phyloP scores from a whole-genome alignment of 805 yeast species.

The Saccharomyces mikatae region DNA sequence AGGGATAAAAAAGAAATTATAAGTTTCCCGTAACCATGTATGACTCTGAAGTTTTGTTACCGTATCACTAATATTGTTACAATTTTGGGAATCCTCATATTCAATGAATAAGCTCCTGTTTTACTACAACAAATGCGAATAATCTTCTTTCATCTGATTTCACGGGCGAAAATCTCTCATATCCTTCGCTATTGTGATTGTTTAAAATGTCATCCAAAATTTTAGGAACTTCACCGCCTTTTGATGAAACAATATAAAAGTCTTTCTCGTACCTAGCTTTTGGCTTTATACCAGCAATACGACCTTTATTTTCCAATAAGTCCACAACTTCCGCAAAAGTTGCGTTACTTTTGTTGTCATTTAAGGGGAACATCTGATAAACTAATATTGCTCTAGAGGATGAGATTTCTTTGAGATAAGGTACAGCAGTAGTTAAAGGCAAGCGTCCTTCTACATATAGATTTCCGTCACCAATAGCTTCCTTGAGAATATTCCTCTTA shows the following conservation, averaged over 20 bases:
- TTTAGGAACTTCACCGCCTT: slow-evolving; percentile 12
- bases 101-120: slow-evolving; percentile 4
- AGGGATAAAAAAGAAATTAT: background rate
- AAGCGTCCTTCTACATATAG: slow-evolving; percentile 30
- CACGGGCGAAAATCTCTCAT: background rate
- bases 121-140: slow-evolving; percentile 5
- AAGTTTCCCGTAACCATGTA: background rate
- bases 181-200: background rate
- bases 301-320: slow-evolving; percentile 12
- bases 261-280: slow-evolving; percentile 16
- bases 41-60: background rate
- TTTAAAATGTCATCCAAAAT: background rate
- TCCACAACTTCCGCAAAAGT: slow-evolving; percentile 16
- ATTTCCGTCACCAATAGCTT: slow-evolving; percentile 29
- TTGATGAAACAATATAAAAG: slow-evolving; percentile 31
- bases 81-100: background rate
- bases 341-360: slow-evolving; percentile 9
- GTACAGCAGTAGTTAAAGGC: slow-evolving; percentile 17
- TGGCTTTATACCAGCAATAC: slow-evolving; percentile 18
- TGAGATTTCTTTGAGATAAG: slow-evolving; percentile 17
- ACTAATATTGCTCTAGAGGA: slow-evolving; percentile 14
- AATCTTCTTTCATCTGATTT: background rate
- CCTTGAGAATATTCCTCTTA: slow-evolving; percentile 7
- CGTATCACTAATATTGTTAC: background rate
- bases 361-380: slow-evolving; percentile 10